phyloP scores from a whole-genome alignment of 768 basidiomycete species.

The Pleurotus djamor region DNA sequence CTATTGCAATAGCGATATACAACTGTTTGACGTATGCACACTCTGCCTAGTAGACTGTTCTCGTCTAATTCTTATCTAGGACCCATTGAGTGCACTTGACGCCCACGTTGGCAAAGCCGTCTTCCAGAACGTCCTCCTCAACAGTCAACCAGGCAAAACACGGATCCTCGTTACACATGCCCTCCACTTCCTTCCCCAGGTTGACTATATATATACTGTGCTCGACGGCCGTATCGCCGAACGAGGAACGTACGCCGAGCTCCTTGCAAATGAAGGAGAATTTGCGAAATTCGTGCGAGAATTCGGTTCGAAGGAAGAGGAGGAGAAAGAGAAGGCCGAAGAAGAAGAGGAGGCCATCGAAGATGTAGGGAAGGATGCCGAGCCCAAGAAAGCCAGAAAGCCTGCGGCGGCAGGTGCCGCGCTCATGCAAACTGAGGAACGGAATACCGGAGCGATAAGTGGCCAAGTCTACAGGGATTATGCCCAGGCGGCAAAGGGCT shows the following conservation, averaged over 20 bases:
- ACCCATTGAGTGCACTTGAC: conserved; percentile 88
- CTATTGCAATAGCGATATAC: conserved; percentile 83
- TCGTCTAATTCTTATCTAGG: conserved; percentile 31
- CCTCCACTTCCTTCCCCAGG: conserved; percentile 83
- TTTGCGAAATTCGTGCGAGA: conserved; percentile 76
- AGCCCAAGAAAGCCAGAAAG: conserved; percentile 34
- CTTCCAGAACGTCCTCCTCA: conserved; percentile 80
- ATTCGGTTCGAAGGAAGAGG: conserved; percentile 70
- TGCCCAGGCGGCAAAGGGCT: conserved; percentile 66
- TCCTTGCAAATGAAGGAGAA: conserved; percentile 60
- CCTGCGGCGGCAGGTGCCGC: conserved; percentile 39
- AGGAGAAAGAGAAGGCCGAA: conserved; percentile 42
- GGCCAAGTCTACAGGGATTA: conserved; percentile 58
- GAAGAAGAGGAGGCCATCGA: conserved; percentile 41
- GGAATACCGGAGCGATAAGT: conserved; percentile 73
- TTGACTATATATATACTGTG: conserved; percentile 84
- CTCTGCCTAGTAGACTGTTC: not conserved
- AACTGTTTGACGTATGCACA: conserved; percentile 69
- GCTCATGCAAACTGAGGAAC: conserved; percentile 84
- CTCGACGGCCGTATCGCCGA: conserved; percentile 78
- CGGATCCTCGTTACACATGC: conserved; percentile 91
- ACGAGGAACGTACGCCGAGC: conserved; percentile 72
- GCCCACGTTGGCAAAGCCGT: conserved; percentile 89
- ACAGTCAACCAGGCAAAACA: conserved; percentile 65
- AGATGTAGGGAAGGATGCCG: conserved; percentile 17